Conservation (phyloP, 2,329 filamentous ascomycete species). For the Epichloe baconii region DNA sequence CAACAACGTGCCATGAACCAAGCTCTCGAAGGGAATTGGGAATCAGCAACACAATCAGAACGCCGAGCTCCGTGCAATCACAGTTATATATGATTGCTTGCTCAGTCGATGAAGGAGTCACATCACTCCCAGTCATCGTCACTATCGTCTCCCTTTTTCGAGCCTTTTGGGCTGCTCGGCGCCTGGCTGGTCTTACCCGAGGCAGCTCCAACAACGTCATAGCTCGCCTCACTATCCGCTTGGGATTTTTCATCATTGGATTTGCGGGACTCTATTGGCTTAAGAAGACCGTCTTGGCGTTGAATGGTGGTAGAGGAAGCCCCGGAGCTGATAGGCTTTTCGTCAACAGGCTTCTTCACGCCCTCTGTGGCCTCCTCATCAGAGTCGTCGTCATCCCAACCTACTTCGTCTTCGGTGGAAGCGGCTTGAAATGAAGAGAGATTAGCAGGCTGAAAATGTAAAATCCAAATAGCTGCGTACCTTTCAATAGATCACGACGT, state of each 20-base stretch:
- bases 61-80: slow-evolving; percentile 14
- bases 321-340: slow-evolving; percentile 32
- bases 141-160: slow-evolving; percentile 34
- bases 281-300: slow-evolving; percentile 37
- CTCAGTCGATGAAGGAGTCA: background rate
- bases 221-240: slow-evolving; percentile 87
- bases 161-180: slow-evolving; percentile 50
- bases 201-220: slow-evolving; percentile 75
- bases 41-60: slow-evolving; percentile 17
- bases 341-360: slow-evolving; percentile 12
- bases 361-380: slow-evolving; percentile 29
- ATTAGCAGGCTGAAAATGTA: slow-evolving; percentile 6
- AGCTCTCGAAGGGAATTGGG: slow-evolving; percentile 3
- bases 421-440: slow-evolving; percentile 36
- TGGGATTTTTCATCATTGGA: slow-evolving; percentile 86
- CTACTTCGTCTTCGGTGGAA: slow-evolving; percentile 57
- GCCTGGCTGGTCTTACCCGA: slow-evolving; percentile 69
- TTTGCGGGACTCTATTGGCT: slow-evolving; percentile 51
- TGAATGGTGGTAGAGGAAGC: slow-evolving; percentile 50
- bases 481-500: slow-evolving; percentile 79
- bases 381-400: slow-evolving; percentile 56
- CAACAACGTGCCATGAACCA: slow-evolving; percentile 2
- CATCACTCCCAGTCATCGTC: slow-evolving; percentile 11
- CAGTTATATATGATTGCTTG: background rate
- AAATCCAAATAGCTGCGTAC: slow-evolving; percentile 29